Evolutionary conservation across 1,284 basidiomycete genomes (phyloP).

Genomic region (Puccinia brachypodii): DNA sequence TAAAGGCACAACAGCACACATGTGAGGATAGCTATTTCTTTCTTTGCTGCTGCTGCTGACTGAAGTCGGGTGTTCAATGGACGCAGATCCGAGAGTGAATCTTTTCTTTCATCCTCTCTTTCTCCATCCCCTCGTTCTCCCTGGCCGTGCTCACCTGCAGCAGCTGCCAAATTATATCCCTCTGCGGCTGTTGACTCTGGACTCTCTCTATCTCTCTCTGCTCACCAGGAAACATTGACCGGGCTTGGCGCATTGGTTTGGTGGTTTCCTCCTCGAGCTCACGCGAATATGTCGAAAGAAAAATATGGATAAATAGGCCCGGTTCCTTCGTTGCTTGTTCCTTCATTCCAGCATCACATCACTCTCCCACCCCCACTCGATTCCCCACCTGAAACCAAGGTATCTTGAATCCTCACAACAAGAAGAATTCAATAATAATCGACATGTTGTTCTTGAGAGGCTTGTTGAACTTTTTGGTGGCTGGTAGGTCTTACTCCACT

Average conservation of each 20-base stretch:
- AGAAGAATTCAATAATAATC: background rate
- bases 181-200: too few relatives aligned
- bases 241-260: background rate
- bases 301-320: background rate
- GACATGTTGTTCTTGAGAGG: conserved; percentile 18
- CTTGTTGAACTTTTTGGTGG: conserved; percentile 25
- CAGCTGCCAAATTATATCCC: background rate
- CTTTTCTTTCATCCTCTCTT: conserved; percentile 8
- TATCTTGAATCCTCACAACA: background rate
- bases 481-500: conserved; percentile 22
- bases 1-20: too few relatives aligned
- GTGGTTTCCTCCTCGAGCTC: background rate
- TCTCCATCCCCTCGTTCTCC: conserved; percentile 4
- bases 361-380: background rate
- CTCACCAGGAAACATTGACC: too few relatives aligned
- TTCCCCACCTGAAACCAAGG: background rate
- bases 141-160: background rate
- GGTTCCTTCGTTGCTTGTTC: background rate
- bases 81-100: conserved; percentile 14
- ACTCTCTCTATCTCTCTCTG: too few relatives aligned
- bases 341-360: background rate
- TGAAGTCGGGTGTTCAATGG: background rate
- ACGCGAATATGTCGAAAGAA: background rate
- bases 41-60: background rate
- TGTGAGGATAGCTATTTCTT: background rate